A percentile compares a stretch with the other conserved stretches of the same genome.
phyloP scores from a whole-genome alignment of 164 flowering plant genomes.

The Dillenia suffruticosa region DNA sequence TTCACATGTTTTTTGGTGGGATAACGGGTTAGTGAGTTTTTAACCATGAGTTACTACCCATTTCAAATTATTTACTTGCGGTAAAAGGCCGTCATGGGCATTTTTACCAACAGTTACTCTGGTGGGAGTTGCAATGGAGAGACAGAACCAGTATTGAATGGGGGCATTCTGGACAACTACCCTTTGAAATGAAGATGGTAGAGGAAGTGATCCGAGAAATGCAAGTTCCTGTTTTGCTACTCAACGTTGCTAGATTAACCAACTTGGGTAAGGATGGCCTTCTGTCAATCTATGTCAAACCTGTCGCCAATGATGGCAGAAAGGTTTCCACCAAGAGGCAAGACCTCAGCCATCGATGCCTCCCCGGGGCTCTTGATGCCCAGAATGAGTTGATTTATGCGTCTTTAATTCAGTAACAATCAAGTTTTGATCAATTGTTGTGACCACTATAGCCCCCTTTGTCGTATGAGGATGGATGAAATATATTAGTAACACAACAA shows the following conservation, averaged over 20 bases:
- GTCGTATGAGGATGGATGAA: too few relatives aligned
- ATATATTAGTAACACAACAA: too few relatives aligned
- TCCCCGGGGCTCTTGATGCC: constrained; percentile 97
- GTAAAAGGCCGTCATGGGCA: too few relatives aligned
- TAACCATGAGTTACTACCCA: too few relatives aligned
- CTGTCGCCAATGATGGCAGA: constrained; percentile 14
- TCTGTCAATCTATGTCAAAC: constrained; percentile 75
- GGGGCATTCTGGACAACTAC: constrained; percentile 57
- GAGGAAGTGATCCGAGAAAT: constrained; percentile 67
- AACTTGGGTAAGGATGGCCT: constrained; percentile 93
- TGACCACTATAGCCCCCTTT: too few relatives aligned
- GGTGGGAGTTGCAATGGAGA: constrained; percentile 93
- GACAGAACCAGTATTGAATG: constrained; percentile 55
- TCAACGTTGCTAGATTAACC: constrained; percentile 76
- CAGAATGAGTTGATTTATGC: constrained; percentile 94
- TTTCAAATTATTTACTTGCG: too few relatives aligned
- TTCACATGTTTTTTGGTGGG: too few relatives aligned
- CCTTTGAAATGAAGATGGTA: constrained; percentile 80
- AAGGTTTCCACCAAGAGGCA: constrained; percentile 61
- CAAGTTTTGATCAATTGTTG: too few relatives aligned
- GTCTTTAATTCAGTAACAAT: constrained; percentile 24
- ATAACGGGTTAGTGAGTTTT: too few relatives aligned
- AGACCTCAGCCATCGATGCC: constrained; percentile 99
- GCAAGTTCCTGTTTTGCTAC: constrained; percentile 50
- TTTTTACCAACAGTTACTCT: too few relatives aligned